A percentile compares a stretch with the other conserved stretches of the same genome.
Evolutionary conservation across 1,284 basidiomycete genomes (phyloP).

Genomic region (Cryptococcus sp.): DNA sequence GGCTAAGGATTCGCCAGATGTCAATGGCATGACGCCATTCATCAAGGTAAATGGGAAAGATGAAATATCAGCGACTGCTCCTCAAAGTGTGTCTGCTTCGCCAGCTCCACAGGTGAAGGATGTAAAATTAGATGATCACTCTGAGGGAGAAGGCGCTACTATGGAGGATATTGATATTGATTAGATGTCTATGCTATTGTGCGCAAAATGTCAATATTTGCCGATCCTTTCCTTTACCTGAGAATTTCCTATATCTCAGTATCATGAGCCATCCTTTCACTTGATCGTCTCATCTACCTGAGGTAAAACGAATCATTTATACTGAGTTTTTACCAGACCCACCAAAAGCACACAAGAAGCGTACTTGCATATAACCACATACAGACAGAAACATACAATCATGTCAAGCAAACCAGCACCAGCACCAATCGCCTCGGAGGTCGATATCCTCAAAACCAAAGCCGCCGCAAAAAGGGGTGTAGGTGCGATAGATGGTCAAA

Average conservation of each 20-base stretch:
- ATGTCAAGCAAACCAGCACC: not conserved
- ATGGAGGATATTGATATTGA: not conserved
- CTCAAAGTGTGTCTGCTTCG: not conserved
- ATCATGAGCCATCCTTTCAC: not conserved
- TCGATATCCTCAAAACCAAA: conserved; percentile 32
- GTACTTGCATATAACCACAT: too few species aligned
- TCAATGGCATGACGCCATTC: not conserved
- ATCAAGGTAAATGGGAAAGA: not conserved
- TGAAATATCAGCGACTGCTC: not conserved
- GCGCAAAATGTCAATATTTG: not conserved
- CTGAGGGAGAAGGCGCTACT: not conserved
- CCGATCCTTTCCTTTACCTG: not conserved
- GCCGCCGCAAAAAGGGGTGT: conserved; percentile 33
- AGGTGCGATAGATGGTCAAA: conserved; percentile 61
- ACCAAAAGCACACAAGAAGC: too few species aligned
- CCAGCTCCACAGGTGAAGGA: not conserved
- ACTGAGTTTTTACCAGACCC: not conserved
- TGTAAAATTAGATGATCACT: not conserved
- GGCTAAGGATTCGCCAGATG: not conserved
- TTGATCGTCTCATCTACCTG: not conserved
- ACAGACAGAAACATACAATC: not conserved
- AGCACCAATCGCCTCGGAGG: conserved; percentile 21
- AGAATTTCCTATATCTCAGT: too few species aligned
- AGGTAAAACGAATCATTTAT: not conserved
- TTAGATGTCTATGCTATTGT: not conserved